Evolutionary conservation across 495 filamentous ascomycete species (phyloP), one percentile per base, ranked within the genome.

Genomic region (Hyaloscypha bicolor): DNA sequence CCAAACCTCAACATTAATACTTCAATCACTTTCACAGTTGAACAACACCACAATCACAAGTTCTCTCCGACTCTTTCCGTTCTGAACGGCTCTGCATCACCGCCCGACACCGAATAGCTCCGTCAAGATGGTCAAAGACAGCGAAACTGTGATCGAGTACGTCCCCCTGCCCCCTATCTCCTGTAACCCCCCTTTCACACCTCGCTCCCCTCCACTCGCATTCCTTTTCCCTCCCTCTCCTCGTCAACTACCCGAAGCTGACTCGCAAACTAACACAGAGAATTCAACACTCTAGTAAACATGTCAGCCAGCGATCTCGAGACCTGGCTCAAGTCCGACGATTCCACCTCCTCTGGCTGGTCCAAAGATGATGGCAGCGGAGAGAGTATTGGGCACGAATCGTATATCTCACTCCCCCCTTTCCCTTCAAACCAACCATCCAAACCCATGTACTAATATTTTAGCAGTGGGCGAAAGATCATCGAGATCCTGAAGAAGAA

Each of bases 251-350:
- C 35, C 6, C 35, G 1, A 19, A 48, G 16, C 42, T 19, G 16
- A 48, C 42, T 37, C 8, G 12, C 35, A 37, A 4, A 3, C 42
- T 12, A 48, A 4, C 16, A 14, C 72, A 88, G 86, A 55, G 87
- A 90, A 75, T 91, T 90, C 78, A 90, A 90, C 69, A 80, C 85
- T 33, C 79, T 90, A 59, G 87, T 91, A 45, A 90, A 91, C 74
- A 91, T 91, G 88, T 79, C 80, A 14, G 75, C 86, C 0, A 70
- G 76, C 5, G 88, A 90, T 67, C 79, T 91, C 37, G 77, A 87
- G 63, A 79, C 80, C 25, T 91, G 88, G 88, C 80, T 91, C 3
- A 77, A 82, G 61, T 74, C 81, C 42, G 81, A 83, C 19, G 74
- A 82, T 22, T 89, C 87, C 4, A 76, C 79, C 37, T 78, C 71